Conservation (phyloP, 2,329 filamentous ascomycete genomes). For the Phialocephala sp. region DNA sequence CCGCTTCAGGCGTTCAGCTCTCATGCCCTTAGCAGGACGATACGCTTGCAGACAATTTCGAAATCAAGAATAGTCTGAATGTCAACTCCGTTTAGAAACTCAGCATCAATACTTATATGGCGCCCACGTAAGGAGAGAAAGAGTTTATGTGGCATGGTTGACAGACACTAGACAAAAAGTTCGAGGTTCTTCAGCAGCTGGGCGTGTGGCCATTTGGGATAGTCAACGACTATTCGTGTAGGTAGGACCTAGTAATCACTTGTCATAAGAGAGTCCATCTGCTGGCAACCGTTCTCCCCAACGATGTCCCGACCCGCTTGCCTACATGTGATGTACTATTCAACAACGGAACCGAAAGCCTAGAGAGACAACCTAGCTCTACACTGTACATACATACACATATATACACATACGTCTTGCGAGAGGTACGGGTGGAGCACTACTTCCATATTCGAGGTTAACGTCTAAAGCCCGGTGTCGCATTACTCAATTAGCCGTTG, state of each 20-base stretch:
- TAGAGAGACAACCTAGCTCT: too few species aligned
- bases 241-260: too few species aligned
- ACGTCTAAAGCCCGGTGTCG: not conserved
- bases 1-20: not conserved
- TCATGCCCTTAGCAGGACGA: not conserved
- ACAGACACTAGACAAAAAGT: not conserved
- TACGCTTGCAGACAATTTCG: not conserved
- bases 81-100: not conserved
- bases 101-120: constrained; percentile 13
- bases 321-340: too few species aligned
- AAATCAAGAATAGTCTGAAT: not conserved
- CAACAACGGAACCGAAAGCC: too few species aligned
- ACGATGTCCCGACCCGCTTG: too few species aligned
- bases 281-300: too few species aligned
- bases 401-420: too few species aligned
- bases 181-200: not conserved
- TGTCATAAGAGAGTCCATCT: too few species aligned
- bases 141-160: not conserved
- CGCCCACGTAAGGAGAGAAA: not conserved
- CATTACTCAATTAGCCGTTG: not conserved
- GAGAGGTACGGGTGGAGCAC: not conserved
- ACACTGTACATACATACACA: not conserved
- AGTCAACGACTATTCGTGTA: not conserved
- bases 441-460: not conserved
- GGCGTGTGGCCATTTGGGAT: not conserved